These are phyloP conservation scores for Epicoccum sorghinum DNA, from an alignment of 2,329 filamentous ascomycete genomes.

Conservation along the genomic window DNA sequence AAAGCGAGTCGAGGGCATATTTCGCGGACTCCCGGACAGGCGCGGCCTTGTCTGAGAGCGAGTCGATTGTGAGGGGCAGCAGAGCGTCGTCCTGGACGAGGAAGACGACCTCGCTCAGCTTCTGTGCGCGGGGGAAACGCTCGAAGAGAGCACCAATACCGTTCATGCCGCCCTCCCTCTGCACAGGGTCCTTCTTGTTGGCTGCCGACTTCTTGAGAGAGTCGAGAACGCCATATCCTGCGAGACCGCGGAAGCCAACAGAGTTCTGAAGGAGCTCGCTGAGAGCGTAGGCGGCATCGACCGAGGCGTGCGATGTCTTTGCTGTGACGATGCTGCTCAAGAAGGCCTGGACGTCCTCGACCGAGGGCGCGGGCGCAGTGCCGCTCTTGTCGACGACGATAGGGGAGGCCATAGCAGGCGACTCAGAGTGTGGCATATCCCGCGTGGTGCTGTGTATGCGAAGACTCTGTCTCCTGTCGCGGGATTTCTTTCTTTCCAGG, in stretches of 20 bases:
- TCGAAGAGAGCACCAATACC: conserved; percentile 93
- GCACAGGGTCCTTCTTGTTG: conserved; percentile 91
- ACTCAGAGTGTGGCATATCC: conserved; percentile 59
- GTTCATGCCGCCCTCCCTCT: conserved; percentile 91
- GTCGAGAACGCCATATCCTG: conserved; percentile 66
- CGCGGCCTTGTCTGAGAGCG: conserved; percentile 85
- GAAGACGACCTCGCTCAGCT: conserved; percentile 79
- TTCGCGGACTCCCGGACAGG: conserved; percentile 90
- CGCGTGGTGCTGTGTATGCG: conserved; percentile 14
- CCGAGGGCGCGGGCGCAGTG: conserved; percentile 50
- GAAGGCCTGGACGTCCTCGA: conserved; percentile 54
- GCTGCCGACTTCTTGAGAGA: conserved; percentile 76
- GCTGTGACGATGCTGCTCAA: conserved; percentile 54
- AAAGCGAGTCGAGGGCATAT: conserved; percentile 90
- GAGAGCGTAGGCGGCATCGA: conserved; percentile 69
- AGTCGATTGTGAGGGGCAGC: conserved; percentile 76
- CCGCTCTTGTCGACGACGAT: conserved; percentile 55
- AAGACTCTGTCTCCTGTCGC: conserved; percentile 3
- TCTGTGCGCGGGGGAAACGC: conserved; percentile 78
- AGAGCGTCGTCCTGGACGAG: conserved; percentile 80
- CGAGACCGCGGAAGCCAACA: conserved; percentile 67
- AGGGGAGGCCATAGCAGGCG: conserved; percentile 55
- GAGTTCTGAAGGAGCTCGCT: conserved; percentile 69
- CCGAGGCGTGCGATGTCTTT: conserved; percentile 61
- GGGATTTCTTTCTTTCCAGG: conserved; percentile 21